These are phyloP conservation scores for Hyaloscypha finlandica DNA, from an alignment of 495 filamentous ascomycete species.

Conservation along the genomic window DNA sequence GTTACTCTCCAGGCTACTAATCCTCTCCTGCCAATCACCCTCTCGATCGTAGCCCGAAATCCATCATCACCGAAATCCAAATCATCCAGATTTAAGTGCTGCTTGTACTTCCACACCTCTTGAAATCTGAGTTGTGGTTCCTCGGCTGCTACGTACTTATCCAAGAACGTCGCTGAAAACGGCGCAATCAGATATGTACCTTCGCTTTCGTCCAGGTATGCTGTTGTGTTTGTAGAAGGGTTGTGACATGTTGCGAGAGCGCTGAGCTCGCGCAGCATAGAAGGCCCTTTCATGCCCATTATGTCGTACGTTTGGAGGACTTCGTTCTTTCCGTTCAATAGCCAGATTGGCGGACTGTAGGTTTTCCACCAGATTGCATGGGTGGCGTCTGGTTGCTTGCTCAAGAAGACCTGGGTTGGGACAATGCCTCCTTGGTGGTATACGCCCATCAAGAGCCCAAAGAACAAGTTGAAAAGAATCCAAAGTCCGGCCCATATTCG, in stretches of 20 bases:
- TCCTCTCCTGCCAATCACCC: slow-evolving; percentile 80
- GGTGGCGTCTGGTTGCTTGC: slow-evolving; percentile 58
- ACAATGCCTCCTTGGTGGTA: slow-evolving; percentile 96
- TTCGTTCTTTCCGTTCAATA: slow-evolving; percentile 75
- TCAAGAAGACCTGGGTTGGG: slow-evolving; percentile 70
- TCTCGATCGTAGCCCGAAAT: slow-evolving; percentile 66
- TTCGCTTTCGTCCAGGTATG: slow-evolving; percentile 48
- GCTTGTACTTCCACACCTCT: slow-evolving; percentile 69
- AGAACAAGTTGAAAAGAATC: slow-evolving; percentile 77
- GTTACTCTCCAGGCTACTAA: slow-evolving; percentile 78
- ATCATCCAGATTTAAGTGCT: slow-evolving; percentile 90
- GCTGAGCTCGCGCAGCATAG: slow-evolving; percentile 61
- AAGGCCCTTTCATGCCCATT: slow-evolving; percentile 71
- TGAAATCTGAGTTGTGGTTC: slow-evolving; percentile 54
- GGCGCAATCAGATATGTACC: slow-evolving; percentile 70
- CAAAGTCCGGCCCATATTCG: slow-evolving; percentile 66
- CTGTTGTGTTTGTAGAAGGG: slow-evolving; percentile 40
- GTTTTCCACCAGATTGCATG: slow-evolving; percentile 97
- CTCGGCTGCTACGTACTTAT: slow-evolving; percentile 53
- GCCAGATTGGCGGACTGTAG: slow-evolving; percentile 90
- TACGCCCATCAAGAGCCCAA: slow-evolving; percentile 84
- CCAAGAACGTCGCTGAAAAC: slow-evolving; percentile 70
- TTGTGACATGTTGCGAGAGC: slow-evolving; percentile 56
- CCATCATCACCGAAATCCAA: slow-evolving; percentile 88
- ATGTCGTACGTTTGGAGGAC: slow-evolving; percentile 72